These are phyloP conservation scores for Pichia sp. DNA, from an alignment of 1,139 yeast species.

Conservation along the genomic window DNA sequence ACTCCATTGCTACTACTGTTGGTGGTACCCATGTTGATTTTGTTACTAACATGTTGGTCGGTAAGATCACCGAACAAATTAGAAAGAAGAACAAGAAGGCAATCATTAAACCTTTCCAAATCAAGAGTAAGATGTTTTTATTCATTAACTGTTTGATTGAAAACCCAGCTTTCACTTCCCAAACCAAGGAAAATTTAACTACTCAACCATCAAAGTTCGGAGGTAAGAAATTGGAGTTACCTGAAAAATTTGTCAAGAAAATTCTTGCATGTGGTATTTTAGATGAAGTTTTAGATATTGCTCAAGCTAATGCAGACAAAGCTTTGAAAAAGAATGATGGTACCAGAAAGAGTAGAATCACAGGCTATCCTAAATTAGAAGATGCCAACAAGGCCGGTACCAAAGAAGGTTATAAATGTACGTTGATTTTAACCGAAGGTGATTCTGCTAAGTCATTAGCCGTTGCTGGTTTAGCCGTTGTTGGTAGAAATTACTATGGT, in stretches of 20 bases:
- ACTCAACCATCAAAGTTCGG: slow-evolving; percentile 90
- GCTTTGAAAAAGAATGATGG: slow-evolving; percentile 94
- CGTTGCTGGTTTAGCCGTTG: slow-evolving; percentile 91
- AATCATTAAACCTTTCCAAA: slow-evolving; percentile 83
- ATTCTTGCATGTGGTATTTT: slow-evolving; percentile 77
- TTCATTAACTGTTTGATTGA: slow-evolving; percentile 92
- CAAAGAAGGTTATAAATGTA: slow-evolving; percentile 85
- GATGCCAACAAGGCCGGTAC: slow-evolving; percentile 99
- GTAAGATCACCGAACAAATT: slow-evolving; percentile 67
- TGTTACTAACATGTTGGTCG: slow-evolving; percentile 80
- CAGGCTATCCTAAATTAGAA: slow-evolving; percentile 85
- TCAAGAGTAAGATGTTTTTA: slow-evolving; percentile 84
- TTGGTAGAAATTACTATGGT: slow-evolving; percentile 95
- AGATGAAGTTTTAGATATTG: slow-evolving; percentile 79
- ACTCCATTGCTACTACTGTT: slow-evolving; percentile 94
- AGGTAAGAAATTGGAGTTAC: slow-evolving; percentile 65
- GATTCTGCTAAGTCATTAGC: slow-evolving; percentile 95
- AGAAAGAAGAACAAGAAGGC: slow-evolving; percentile 75
- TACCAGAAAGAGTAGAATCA: slow-evolving; percentile 75
- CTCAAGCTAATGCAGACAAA: slow-evolving; percentile 83
- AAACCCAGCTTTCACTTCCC: slow-evolving; percentile 97
- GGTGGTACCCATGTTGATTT: slow-evolving; percentile 97
- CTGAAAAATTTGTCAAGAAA: slow-evolving; percentile 74
- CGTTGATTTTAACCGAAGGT: slow-evolving; percentile 94
- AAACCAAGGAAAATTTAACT: slow-evolving; percentile 94